Conservation (phyloP, 306 rosid genomes). For the Arachis stenosperma region DNA sequence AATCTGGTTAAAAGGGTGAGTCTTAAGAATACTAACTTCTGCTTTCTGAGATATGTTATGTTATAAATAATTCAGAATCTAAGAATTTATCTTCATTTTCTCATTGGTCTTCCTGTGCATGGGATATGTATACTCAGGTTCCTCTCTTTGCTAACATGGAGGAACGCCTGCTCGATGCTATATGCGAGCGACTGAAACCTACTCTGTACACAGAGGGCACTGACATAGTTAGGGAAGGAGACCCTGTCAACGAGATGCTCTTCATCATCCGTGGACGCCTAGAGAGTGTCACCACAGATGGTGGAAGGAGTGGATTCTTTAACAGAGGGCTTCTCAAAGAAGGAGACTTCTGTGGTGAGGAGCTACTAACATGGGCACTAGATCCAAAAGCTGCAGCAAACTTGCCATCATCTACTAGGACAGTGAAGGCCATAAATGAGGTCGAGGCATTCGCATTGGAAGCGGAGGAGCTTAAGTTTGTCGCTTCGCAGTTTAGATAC, state of each 20-base stretch:
- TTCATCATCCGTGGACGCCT: slow-evolving; percentile 90
- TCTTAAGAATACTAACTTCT: slow-evolving; percentile 1
- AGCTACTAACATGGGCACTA: slow-evolving; percentile 90
- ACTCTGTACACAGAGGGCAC: slow-evolving; percentile 73
- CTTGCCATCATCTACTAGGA: slow-evolving; percentile 89
- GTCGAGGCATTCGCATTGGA: slow-evolving; percentile 95
- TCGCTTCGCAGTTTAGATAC: slow-evolving; percentile 83
- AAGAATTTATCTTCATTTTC: background rate
- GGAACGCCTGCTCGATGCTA: slow-evolving; percentile 88
- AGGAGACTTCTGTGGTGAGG: slow-evolving; percentile 91
- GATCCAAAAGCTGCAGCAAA: slow-evolving; percentile 78
- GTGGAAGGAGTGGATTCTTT: slow-evolving; percentile 94
- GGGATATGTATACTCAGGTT: slow-evolving; percentile 51
- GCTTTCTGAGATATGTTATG: background rate
- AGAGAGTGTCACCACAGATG: slow-evolving; percentile 90
- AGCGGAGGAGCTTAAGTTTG: slow-evolving; percentile 86
- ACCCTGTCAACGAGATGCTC: slow-evolving; percentile 85
- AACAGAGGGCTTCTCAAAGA: slow-evolving; percentile 81
- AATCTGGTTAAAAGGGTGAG: slow-evolving; percentile 90
- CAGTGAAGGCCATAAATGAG: slow-evolving; percentile 79
- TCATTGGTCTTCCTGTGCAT: background rate
- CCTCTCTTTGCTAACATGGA: slow-evolving; percentile 94
- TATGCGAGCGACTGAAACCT: slow-evolving; percentile 88
- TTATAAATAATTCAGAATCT: background rate
- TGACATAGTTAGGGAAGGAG: slow-evolving; percentile 84